Evolutionary conservation across 2,329 filamentous ascomycete species (phyloP).

Genomic region (Epichloe brachyelytri): DNA sequence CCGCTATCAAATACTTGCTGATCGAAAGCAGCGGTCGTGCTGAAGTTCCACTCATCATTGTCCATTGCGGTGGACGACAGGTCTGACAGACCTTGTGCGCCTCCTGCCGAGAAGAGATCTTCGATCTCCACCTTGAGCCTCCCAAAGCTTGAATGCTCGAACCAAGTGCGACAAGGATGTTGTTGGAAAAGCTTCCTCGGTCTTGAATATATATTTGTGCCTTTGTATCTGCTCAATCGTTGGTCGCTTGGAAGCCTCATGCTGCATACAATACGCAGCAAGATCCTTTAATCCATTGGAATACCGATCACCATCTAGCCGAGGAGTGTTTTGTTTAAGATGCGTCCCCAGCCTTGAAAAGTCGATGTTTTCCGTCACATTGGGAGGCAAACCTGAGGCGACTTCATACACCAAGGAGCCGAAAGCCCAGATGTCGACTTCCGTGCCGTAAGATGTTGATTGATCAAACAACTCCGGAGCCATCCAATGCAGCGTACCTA

Average conservation of each 20-base stretch:
- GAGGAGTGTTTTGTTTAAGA: slow-evolving; percentile 49
- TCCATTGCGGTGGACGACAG: slow-evolving; percentile 30
- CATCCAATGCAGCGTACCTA: slow-evolving; percentile 81
- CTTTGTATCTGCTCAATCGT: slow-evolving; percentile 56
- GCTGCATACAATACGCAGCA: slow-evolving; percentile 59
- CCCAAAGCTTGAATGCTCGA: slow-evolving; percentile 62
- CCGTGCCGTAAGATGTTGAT: slow-evolving; percentile 52
- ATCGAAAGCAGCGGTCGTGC: slow-evolving; percentile 52
- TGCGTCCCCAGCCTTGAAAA: slow-evolving; percentile 40
- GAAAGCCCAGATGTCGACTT: slow-evolving; percentile 76
- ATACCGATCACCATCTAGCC: slow-evolving; percentile 59
- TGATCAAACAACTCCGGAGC: slow-evolving; percentile 63
- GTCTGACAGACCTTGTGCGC: slow-evolving; percentile 40
- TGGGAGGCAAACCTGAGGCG: slow-evolving; percentile 64
- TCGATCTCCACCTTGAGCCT: slow-evolving; percentile 57
- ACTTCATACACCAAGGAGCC: slow-evolving; percentile 73
- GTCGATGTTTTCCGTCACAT: slow-evolving; percentile 40
- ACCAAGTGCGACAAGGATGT: slow-evolving; percentile 52
- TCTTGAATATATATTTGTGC: slow-evolving; percentile 56
- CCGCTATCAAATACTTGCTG: slow-evolving; percentile 39
- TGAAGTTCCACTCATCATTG: slow-evolving; percentile 56
- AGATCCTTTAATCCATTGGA: slow-evolving; percentile 56
- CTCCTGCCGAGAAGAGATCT: slow-evolving; percentile 47
- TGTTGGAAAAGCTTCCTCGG: slow-evolving; percentile 49
- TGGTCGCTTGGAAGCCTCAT: slow-evolving; percentile 55